Base-by-base conservation (phyloP, 352 stramenopile species). In the Pythium coloratum region DNA sequence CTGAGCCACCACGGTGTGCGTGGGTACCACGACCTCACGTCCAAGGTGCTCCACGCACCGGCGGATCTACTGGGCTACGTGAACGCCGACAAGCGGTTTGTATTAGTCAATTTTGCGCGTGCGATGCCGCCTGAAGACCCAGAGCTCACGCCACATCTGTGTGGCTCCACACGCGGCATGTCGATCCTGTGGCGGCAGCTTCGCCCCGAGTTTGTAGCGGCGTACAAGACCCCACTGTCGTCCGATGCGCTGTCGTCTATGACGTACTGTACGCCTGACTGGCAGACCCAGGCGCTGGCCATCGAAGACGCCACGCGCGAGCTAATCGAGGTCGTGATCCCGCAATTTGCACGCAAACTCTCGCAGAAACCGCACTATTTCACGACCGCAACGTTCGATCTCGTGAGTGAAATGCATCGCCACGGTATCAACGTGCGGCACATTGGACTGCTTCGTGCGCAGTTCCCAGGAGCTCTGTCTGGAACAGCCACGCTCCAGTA, bases 161-260 rank as follows among this genome's bases (percentile, higher is more conserved):
- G 81, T 34, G 63, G 76, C 32, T 92, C 89, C 5, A 90, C 90
- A 3, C 72, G 93, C 6, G 86, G 88, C 2, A 90, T 97, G 78
- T 93, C 76, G 53, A 96, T 98, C 20, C 71, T 98, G n/a, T 98
- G 92, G 91, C 80, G 94, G 0, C 86, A 96, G 61, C 73, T 98
- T 26, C 84, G 94, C 28, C 92, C 93, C 0, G 91, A 98, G 63
- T 76, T 96, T 54, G 86, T 98, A 6, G 64, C 66, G 13, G 55
- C 44, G 3, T 81, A 80, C 51, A 60, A 60, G 24, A 71, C 71
- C 0, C 81, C 92, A 1, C 70, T 97, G 12, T 97, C 87, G 10
- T 70, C 89, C 1, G 91, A 98, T 66, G 90, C 91, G 1, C 71
- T 97, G 14, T 94, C 87, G 0, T 86, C 82, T 2, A 77, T 97